These are phyloP conservation scores for Ploettnerulaceae sp. DNA, from an alignment of 2,329 filamentous ascomycete species.

Conservation along the genomic window DNA sequence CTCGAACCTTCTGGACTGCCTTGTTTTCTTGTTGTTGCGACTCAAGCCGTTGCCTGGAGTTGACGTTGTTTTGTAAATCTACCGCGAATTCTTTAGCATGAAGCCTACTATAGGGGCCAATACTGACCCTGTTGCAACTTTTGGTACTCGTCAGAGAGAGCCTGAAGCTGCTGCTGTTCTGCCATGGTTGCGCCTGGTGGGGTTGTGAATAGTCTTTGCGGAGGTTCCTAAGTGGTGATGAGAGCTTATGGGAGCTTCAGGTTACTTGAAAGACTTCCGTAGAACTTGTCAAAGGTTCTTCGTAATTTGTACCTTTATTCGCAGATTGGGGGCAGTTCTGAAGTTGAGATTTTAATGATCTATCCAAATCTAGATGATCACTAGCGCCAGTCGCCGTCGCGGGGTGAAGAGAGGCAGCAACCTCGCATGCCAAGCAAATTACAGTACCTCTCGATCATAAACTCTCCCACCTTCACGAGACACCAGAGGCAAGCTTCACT, in stretches of 20 bases:
- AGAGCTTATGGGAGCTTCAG: not conserved
- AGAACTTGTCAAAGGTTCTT: not conserved
- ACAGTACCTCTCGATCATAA: conserved; percentile 15
- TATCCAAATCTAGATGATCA: conserved; percentile 12
- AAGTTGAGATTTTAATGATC: not conserved
- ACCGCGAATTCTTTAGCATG: conserved; percentile 12
- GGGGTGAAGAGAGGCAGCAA: conserved; percentile 18
- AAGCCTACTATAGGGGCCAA: not conserved
- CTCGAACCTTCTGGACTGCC: conserved; percentile 69
- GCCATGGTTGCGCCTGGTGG: conserved; percentile 48
- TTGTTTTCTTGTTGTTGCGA: conserved; percentile 91
- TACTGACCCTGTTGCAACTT: conserved; percentile 71
- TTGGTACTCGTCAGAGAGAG: conserved; percentile 81
- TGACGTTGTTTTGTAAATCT: conserved; percentile 77
- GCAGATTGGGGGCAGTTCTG: not conserved
- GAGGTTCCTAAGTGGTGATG: not conserved
- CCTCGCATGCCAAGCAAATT: conserved; percentile 14
- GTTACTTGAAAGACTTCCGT: not conserved
- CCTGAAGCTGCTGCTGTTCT: conserved; percentile 74
- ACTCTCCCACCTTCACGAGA: conserved; percentile 4
- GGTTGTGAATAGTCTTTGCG: not conserved
- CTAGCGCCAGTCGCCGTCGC: conserved; percentile 22
- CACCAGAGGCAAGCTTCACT: conserved; percentile 5
- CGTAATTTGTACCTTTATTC: not conserved
- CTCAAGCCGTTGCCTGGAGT: conserved; percentile 84